A percentile compares a stretch with the other conserved stretches of the same genome.
phyloP scores from a whole-genome alignment of 2,329 filamentous ascomycete genomes.

The Cladophialophora psammophila region DNA sequence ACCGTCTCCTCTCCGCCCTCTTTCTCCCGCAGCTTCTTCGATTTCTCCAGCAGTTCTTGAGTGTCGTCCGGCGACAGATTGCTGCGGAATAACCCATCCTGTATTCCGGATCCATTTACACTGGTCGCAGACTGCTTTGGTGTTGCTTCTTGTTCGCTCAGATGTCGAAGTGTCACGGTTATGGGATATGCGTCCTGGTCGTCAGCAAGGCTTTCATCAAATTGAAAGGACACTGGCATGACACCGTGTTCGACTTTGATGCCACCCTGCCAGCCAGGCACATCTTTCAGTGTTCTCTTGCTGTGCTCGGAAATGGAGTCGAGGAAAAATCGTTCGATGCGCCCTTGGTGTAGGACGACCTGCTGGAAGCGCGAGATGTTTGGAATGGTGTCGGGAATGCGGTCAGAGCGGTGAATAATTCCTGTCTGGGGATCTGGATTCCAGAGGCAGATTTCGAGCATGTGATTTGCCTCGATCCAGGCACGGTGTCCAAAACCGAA shows the following conservation, averaged over 20 bases:
- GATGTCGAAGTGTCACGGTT: constrained; percentile 64
- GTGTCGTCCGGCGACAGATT: constrained; percentile 66
- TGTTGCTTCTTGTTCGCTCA: constrained; percentile 65
- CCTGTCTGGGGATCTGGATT: constrained; percentile 66
- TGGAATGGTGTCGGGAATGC: constrained; percentile 68
- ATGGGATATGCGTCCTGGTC: constrained; percentile 64
- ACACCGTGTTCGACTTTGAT: constrained; percentile 66
- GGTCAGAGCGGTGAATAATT: constrained; percentile 63
- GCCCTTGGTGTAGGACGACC: constrained; percentile 73
- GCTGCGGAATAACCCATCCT: constrained; percentile 66
- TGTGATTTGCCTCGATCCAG: constrained; percentile 72
- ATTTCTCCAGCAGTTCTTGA: constrained; percentile 57
- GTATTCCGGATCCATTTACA: constrained; percentile 44
- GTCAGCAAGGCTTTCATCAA: constrained; percentile 59
- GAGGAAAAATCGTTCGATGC: constrained; percentile 72
- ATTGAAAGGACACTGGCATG: constrained; percentile 55
- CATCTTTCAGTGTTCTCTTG: constrained; percentile 44
- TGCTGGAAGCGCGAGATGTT: constrained; percentile 70
- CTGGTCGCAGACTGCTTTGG: constrained; percentile 53
- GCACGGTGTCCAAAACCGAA: constrained; percentile 71
- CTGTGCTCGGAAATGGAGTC: constrained; percentile 58
- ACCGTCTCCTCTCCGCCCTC: constrained; percentile 45
- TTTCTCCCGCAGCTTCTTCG: constrained; percentile 55
- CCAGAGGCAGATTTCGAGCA: constrained; percentile 69
- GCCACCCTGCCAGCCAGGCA: constrained; percentile 15